Evolutionary conservation across 345 rosid genomes (phyloP), one percentile per base, ranked within the genome.

Genomic region (Cardamine occulta): DNA sequence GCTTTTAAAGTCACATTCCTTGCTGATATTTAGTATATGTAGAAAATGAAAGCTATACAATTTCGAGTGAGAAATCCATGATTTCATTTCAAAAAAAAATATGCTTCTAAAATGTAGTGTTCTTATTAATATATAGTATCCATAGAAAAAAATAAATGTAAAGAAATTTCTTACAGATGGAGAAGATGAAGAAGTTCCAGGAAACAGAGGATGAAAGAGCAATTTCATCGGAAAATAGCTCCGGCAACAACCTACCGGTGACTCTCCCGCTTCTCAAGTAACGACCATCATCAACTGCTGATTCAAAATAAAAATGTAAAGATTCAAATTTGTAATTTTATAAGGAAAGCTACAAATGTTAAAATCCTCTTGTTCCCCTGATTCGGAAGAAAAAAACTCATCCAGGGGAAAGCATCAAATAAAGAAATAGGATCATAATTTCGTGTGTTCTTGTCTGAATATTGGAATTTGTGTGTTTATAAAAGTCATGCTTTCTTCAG

Each of bases 121-220:
- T 39, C 42, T 39, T 39, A 7, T 35, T 35, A 37, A 37, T 10
- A 37, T 37, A 3, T 9, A 37, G 40, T 9, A 37, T 37, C 42
- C 13, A 11, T 39, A 39, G 14, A 11, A 10, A 1, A 11, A 10
- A 29, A 19, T 2, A 60, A 34, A 15, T 31, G 56, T 34, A 60
- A 58, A 52, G 3, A 26, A 48, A 3, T n/a, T 45, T 68, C 74
- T 76, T 76, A 76, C 75, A 76, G 70, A 53, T 67, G 21, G 40
- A 18, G 49, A 49, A 53, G 63, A 24, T 8, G 42, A 34, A 35
- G 45, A 59, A 59, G 45, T 4, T 6, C 18, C n/a, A 4, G 14
- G n/a, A 59, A 35, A 1, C n/a, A 59, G 23, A 34, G 45, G 15
- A 11, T 9, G 28, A 3, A 34, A 59, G 64, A 59, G 24, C 15